phyloP scores from a whole-genome alignment of 805 yeast genomes.

The Ogataea pilisensis region DNA sequence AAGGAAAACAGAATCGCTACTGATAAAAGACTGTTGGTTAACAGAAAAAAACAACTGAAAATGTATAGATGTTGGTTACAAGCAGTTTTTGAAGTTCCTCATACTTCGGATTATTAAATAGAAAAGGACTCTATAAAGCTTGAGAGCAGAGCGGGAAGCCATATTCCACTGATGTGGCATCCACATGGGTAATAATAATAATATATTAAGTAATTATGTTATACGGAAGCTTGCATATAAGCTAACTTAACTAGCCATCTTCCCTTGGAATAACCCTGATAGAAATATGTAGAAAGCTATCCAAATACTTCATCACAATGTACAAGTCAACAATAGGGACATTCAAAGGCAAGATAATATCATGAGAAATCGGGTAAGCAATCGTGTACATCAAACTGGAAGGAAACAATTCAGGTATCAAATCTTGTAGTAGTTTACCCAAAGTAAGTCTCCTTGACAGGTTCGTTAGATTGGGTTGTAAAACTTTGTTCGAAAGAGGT shows the following conservation, averaged over 20 bases:
- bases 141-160: no score
- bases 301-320: conserved; percentile 44
- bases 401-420: conserved; percentile 46
- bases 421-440: conserved; percentile 36
- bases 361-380: conserved; percentile 50
- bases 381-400: conserved; percentile 32
- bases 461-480: conserved; percentile 30
- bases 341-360: conserved; percentile 44
- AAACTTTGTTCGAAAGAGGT: conserved; percentile 32
- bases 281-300: conserved; percentile 61
- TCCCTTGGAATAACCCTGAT: conserved; percentile 32
- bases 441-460: conserved; percentile 26
- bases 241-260: no score
- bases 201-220: no score
- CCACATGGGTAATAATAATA: no score
- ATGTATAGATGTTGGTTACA: conserved; percentile 98
- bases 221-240: background rate
- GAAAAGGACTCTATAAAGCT: no score
- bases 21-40: conserved; percentile 86
- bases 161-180: no score
- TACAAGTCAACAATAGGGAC: conserved; percentile 45
- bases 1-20: conserved; percentile 76
- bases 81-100: conserved; percentile 63
- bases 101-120: no score
- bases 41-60: conserved; percentile 85